These are phyloP conservation scores for Boletus rufocinnamomeus DNA, from an alignment of 768 basidiomycete genomes.

Conservation along the genomic window DNA sequence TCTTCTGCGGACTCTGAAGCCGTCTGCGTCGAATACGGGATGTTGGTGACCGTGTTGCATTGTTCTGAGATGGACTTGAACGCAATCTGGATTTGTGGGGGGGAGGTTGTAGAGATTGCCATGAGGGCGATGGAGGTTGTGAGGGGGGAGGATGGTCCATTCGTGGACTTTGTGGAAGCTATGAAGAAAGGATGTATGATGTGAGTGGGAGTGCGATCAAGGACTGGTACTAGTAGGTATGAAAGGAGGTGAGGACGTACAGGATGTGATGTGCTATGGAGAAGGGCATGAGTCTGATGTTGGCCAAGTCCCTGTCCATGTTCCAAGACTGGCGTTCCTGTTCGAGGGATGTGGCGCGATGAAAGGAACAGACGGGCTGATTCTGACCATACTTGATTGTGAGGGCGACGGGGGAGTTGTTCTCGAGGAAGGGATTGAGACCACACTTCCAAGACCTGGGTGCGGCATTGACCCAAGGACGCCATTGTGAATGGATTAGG, in stretches of 20 bases:
- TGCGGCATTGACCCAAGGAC: too few relatives aligned
- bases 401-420: too few relatives aligned
- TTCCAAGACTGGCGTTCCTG: neutral
- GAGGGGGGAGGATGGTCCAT: neutral
- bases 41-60: neutral
- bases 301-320: neutral
- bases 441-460: too few relatives aligned
- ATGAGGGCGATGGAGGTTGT: neutral
- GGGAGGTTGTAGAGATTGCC: neutral
- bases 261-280: conserved; percentile 8
- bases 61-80: neutral
- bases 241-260: too few relatives aligned
- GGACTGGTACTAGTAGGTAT: too few relatives aligned
- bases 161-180: neutral
- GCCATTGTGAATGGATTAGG: too few relatives aligned
- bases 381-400: neutral
- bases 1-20: neutral
- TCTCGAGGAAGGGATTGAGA: too few relatives aligned
- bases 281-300: neutral
- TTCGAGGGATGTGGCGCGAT: too few relatives aligned
- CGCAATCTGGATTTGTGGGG: neutral
- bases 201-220: too few relatives aligned
- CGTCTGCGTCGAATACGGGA: neutral
- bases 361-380: neutral
- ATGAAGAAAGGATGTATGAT: neutral